Percentiles rank a stretch among this genome's conserved stretches.
Evolutionary conservation across 345 rosid genomes (phyloP).

Genomic region (Acer yangbiense): DNA sequence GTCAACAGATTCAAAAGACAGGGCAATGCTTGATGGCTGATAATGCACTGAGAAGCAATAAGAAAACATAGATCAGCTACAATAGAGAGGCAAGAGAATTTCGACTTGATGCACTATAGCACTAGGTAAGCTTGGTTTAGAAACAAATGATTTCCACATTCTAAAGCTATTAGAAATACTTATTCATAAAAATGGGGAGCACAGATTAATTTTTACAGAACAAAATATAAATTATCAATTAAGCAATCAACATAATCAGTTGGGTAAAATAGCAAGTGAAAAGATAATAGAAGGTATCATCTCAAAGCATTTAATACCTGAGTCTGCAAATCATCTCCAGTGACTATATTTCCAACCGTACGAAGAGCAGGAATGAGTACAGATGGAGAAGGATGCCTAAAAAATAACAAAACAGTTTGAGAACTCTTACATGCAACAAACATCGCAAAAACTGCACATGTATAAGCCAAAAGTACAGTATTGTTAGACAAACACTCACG

Average conservation of each 20-base stretch:
- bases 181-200: not conserved
- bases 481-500: conserved; percentile 45
- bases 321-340: conserved; percentile 78
- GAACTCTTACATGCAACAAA: not conserved
- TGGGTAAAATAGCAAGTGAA: not conserved
- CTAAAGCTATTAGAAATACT: not conserved
- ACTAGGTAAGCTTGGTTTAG: not conserved
- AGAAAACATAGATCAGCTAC: not conserved
- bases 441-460: not conserved
- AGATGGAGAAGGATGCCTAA: conserved; percentile 71
- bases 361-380: conserved; percentile 90
- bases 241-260: not conserved
- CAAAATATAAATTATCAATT: not conserved
- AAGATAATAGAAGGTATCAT: not conserved
- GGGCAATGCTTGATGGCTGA: conserved; percentile 69
- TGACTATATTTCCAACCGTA: conserved; percentile 84
- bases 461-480: not conserved
- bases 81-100: not conserved
- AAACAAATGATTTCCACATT: not conserved
- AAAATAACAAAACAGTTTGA: not conserved
- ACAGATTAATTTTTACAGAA: not conserved
- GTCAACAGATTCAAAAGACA: conserved; percentile 58
- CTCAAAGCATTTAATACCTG: conserved; percentile 46
- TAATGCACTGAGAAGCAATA: conserved; percentile 45
- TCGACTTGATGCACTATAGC: not conserved